These are phyloP conservation scores for Tricholoma flavovirens DNA, from an alignment of 768 basidiomycete species.

Conservation along the genomic window DNA sequence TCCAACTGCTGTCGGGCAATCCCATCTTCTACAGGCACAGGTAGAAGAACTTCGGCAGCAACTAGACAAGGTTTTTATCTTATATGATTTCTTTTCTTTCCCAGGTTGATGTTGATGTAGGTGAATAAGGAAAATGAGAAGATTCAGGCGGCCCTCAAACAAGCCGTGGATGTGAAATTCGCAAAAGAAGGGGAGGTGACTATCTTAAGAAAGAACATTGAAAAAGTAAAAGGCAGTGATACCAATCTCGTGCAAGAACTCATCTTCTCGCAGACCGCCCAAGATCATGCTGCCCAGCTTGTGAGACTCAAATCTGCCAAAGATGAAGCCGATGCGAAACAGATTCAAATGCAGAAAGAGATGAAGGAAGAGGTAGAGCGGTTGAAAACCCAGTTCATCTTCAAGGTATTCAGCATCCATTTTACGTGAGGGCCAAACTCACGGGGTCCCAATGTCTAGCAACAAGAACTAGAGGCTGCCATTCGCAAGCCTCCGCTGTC, in stretches of 20 bases:
- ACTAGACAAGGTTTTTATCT: slow-evolving; percentile 42
- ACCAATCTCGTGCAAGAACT: neutral
- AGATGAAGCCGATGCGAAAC: slow-evolving; percentile 54
- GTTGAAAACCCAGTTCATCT: slow-evolving; percentile 59
- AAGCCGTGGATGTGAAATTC: slow-evolving; percentile 45
- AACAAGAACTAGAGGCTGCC: slow-evolving; percentile 61
- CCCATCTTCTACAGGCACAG: slow-evolving; percentile 17
- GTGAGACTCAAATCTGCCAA: slow-evolving; percentile 52
- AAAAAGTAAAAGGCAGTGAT: slow-evolving; percentile 42
- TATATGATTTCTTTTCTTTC: slow-evolving; percentile 1
- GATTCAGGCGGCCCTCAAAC: slow-evolving; percentile 39
- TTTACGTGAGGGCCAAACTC: neutral
- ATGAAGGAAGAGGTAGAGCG: slow-evolving; percentile 66
- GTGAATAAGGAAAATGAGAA: slow-evolving; percentile 44
- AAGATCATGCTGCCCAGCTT: slow-evolving; percentile 55
- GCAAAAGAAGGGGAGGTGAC: slow-evolving; percentile 68
- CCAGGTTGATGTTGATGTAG: slow-evolving; percentile 28
- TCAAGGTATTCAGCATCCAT: slow-evolving; percentile 45
- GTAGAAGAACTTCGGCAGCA: slow-evolving; percentile 29
- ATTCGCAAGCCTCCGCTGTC: slow-evolving; percentile 44
- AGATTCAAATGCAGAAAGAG: slow-evolving; percentile 50
- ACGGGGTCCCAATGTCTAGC: slow-evolving; percentile 31
- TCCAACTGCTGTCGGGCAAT: neutral
- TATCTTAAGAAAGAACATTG: slow-evolving; percentile 58
- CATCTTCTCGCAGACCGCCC: slow-evolving; percentile 36